Evolutionary conservation across 169 alveolate genomes (phyloP).

Genomic region (Plasmodium yoelii): DNA sequence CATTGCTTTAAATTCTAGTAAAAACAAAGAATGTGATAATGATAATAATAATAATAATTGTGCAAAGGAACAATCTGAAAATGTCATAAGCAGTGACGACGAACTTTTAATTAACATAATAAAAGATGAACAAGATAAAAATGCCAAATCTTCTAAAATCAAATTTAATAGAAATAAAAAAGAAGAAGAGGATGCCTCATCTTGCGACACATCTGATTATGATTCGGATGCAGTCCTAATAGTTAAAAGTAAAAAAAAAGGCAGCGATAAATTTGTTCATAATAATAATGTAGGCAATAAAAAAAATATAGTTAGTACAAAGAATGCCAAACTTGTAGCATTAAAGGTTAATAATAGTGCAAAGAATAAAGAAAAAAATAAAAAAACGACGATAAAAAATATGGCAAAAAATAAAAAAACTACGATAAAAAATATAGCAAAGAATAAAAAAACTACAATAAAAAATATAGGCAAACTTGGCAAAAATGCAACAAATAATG

Average conservation of each 20-base stretch:
- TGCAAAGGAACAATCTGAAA: neutral
- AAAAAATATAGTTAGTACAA: neutral
- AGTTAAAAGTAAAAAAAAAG: constrained; percentile 37
- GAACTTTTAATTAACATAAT: constrained; percentile 19
- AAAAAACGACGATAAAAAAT: neutral
- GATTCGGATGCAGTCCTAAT: constrained; percentile 62
- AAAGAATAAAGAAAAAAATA: constrained; percentile 1
- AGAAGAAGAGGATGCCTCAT: neutral
- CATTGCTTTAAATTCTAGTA: no score
- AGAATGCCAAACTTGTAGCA: no score
- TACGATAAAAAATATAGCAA: neutral
- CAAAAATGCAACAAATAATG: neutral
- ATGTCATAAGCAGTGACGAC: constrained; percentile 59
- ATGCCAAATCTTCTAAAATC: neutral
- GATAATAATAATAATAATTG: no score
- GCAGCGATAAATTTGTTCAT: neutral
- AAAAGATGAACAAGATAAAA: constrained; percentile 9
- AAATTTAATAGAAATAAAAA: neutral
- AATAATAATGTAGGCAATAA: constrained; percentile 2
- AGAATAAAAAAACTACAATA: neutral
- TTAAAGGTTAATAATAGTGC: neutral
- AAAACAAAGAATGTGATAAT: no score
- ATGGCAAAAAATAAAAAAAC: constrained; percentile 5
- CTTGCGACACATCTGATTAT: constrained; percentile 15
- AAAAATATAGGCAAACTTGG: neutral